A percentile compares a stretch with the other conserved stretches of the same genome.
phyloP scores from a whole-genome alignment of 768 basidiomycete species.

The Rhodotorula sphaerocarpa region DNA sequence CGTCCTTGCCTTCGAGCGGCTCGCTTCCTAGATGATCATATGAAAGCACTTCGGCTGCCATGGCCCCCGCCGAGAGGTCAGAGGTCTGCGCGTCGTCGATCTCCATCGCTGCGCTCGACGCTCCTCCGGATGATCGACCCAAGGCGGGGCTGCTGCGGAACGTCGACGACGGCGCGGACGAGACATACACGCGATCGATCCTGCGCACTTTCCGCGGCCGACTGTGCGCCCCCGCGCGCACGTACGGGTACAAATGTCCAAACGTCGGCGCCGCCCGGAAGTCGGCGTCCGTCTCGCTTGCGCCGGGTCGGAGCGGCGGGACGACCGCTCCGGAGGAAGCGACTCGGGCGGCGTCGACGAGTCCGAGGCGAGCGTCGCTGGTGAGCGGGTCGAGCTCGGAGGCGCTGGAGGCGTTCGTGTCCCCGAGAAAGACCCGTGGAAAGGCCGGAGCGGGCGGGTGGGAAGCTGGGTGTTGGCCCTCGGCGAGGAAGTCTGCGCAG shows the following conservation, averaged over 20 bases:
- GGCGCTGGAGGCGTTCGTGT: slow-evolving; percentile 23
- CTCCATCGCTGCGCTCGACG: no score
- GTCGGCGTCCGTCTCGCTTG: background rate
- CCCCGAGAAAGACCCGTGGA: slow-evolving; percentile 21
- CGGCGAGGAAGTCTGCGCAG: background rate
- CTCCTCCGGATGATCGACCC: no score
- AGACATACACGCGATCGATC: slow-evolving; percentile 27
- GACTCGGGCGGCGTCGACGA: background rate
- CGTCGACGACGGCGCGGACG: no score
- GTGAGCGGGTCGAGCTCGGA: slow-evolving; percentile 18
- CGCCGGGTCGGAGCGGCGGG: background rate
- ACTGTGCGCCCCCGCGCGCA: background rate
- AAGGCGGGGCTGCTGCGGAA: no score
- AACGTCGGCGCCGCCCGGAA: slow-evolving; percentile 28
- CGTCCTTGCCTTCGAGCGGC: background rate
- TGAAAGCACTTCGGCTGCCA: no score
- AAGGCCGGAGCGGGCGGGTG: no score
- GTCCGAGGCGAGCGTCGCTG: background rate
- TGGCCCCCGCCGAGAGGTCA: no score
- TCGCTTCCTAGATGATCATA: background rate
- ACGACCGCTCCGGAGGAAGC: background rate
- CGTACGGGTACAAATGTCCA: slow-evolving; percentile 30
- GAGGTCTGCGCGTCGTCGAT: no score
- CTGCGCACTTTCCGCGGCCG: slow-evolving; percentile 30
- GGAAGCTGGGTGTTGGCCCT: no score